Conservation (phyloP, 371 early-diverging fungal genomes). For the Mucor circinelloides region DNA sequence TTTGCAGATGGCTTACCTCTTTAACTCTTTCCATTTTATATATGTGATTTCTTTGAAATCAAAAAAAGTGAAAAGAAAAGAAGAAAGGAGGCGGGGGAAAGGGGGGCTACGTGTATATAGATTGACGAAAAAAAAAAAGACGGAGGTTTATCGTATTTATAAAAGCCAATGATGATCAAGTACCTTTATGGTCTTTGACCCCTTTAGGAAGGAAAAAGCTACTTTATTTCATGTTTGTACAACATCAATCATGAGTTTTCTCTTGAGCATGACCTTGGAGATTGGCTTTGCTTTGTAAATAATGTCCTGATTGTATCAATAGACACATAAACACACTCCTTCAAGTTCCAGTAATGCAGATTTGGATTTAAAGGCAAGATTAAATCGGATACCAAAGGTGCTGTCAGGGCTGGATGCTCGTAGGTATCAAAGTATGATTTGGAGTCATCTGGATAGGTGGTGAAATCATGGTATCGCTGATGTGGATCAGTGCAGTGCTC, state of each 20-base stretch:
- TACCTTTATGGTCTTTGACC: constrained; percentile 14
- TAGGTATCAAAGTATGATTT: constrained; percentile 25
- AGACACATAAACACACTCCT: constrained; percentile 25
- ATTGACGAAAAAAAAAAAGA: background rate
- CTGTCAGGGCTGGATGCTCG: constrained; percentile 32
- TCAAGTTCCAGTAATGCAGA: constrained; percentile 21
- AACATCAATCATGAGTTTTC: constrained; percentile 3
- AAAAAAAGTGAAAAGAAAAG: constrained; percentile 1
- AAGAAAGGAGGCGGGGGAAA: constrained; percentile 9
- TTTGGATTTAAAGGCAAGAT: constrained; percentile 21
- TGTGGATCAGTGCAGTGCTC: background rate
- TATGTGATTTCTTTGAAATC: background rate
- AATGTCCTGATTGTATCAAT: background rate
- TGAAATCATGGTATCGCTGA: constrained; percentile 14
- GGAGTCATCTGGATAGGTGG: constrained; percentile 28
- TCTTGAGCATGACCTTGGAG: background rate
- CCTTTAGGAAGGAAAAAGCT: constrained; percentile 3
- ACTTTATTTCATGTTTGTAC: background rate
- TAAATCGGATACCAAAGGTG: constrained; percentile 18
- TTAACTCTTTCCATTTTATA: constrained; percentile 27
- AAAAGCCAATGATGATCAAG: constrained; percentile 7
- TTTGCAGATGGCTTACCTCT: constrained; percentile 16
- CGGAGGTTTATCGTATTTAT: background rate
- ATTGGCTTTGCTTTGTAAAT: background rate
- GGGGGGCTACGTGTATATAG: background rate